phyloP scores from a whole-genome alignment of 257 asterid species.

The Linderniella brevidens region DNA sequence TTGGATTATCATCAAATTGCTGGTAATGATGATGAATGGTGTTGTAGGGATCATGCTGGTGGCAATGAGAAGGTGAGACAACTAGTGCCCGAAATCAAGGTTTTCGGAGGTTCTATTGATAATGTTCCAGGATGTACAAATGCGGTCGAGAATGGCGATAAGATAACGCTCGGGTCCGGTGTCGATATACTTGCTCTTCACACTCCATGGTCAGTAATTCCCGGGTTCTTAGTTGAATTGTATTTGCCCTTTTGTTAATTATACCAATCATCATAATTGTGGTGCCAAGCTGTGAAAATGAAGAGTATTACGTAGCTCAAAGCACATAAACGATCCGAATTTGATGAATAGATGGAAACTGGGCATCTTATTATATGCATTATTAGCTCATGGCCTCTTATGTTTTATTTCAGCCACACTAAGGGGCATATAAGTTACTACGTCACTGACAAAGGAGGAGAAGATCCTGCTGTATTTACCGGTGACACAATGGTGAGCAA shows the following conservation, averaged over 20 bases:
- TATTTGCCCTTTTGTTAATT: not conserved
- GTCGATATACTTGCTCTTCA: conserved; percentile 53
- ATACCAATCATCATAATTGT: no score
- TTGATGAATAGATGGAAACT: no score
- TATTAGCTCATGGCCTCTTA: conserved; percentile 2
- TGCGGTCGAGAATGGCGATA: conserved; percentile 74
- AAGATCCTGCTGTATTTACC: conserved; percentile 80
- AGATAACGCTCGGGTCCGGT: conserved; percentile 50
- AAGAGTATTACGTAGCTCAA: no score
- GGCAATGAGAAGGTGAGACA: conserved; percentile 83
- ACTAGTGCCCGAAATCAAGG: conserved; percentile 57
- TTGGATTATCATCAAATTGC: not conserved
- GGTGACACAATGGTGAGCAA: conserved; percentile 86
- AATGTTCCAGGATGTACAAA: conserved; percentile 74
- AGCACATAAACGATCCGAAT: no score
- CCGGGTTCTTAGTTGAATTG: conserved; percentile 1
- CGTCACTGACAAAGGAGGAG: conserved; percentile 67
- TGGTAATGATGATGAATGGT: not conserved
- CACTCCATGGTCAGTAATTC: conserved; percentile 54
- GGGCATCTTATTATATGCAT: no score
- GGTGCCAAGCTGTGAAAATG: no score
- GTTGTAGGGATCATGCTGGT: conserved; percentile 92
- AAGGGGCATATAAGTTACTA: conserved; percentile 90
- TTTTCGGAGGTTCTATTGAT: conserved; percentile 75
- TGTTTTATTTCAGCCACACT: conserved; percentile 54